phyloP scores from a whole-genome alignment of 2,329 filamentous ascomycete genomes.

The Diaporthe vexans region DNA sequence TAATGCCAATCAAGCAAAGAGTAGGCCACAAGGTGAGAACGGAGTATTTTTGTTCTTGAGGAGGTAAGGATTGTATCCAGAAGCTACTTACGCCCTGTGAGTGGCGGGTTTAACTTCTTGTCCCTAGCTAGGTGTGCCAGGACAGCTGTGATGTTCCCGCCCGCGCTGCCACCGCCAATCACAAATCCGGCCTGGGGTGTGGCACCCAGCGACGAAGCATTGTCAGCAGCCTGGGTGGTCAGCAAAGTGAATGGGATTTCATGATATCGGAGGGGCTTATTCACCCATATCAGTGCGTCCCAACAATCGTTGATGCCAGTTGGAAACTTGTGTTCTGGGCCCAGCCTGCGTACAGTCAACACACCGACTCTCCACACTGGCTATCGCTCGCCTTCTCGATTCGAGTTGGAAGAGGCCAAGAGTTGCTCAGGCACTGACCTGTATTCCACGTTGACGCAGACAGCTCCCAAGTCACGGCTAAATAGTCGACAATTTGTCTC shows the following conservation, averaged over 20 bases:
- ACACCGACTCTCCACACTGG: background rate
- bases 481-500: conserved; percentile 51
- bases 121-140: conserved; percentile 57
- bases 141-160: conserved; percentile 56
- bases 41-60: no score
- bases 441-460: conserved; percentile 59
- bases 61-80: no score
- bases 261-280: background rate
- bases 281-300: conserved; percentile 61
- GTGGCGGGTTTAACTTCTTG: conserved; percentile 55
- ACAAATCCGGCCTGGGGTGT: conserved; percentile 61
- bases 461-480: conserved; percentile 51
- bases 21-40: no score
- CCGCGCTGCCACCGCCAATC: conserved; percentile 63
- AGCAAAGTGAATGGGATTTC: background rate
- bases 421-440: conserved; percentile 44
- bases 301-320: conserved; percentile 58
- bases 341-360: conserved; percentile 48
- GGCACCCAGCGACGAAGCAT: conserved; percentile 55
- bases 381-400: background rate
- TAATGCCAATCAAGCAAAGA: no score
- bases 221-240: conserved; percentile 48
- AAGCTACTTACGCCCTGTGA: conserved; percentile 55
- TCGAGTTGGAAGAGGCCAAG: no score
- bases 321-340: conserved; percentile 62